Base-by-base conservation (phyloP, 441 rosid genomes). In the Cnidoscolus chayamansa region DNA sequence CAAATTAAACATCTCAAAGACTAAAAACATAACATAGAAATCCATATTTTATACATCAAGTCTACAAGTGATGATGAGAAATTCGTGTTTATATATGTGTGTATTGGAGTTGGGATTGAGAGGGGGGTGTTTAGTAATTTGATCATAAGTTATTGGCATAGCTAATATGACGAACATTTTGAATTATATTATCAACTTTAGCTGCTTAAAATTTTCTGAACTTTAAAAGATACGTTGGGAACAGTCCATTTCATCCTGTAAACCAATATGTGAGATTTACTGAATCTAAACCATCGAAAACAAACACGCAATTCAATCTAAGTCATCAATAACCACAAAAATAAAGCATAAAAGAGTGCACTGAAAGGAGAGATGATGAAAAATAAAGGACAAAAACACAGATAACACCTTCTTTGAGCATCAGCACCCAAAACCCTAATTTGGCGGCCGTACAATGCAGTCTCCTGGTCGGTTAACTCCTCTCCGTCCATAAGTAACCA, bases 361-460 rank as follows among this genome's bases (percentile, higher is more conserved):
- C 32, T 10, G 17, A 59, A 7, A 1, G 59, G 49, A 17, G 32
- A 11, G 48, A 13, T 67, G 13, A 2, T 6, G 35, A 56, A 59
- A 10, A 12, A 19, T 4, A 5, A 32, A 15, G 0, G 2, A 31
- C 40, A 15, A 30, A 59, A 15, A 3, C 8, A 61, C 48, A 40
- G 30, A 66, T 58, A 47, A 17, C 73, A 90, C 97, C 97, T 88
- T 79, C 96, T 75, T 72, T 94, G 98, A 77, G 97, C 97, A 84
- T 86, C 88, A 64, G 90, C 93, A 0, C 97, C 98, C 97, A 97
- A 94, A 85, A 94, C 97, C 90, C 97, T 89, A 84, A 92, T 90
- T 70, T 90, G 97, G 35, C 97, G 96, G 74, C 92, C 97, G 72
- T 90, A 92, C 45, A 92, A 69, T 20, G 97, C 98, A 67, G 97